Conservation (phyloP, 306 rosid genomes). For the Ammopiptanthus mongolicus region DNA sequence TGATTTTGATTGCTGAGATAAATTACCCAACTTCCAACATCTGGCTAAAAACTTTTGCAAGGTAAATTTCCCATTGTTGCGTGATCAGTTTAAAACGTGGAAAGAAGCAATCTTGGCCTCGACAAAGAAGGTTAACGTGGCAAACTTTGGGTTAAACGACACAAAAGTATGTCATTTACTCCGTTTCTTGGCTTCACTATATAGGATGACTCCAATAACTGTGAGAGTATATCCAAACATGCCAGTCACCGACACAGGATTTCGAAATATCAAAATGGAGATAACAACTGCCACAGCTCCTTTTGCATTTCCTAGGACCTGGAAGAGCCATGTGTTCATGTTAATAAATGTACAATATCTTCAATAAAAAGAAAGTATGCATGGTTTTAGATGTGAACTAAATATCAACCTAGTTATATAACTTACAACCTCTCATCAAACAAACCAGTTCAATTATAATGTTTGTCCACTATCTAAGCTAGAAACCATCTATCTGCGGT, state of each 20-base stretch:
- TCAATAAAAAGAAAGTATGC: not conserved
- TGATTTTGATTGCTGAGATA: too few species aligned
- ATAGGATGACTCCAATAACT: conserved; percentile 52
- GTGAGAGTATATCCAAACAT: conserved; percentile 62
- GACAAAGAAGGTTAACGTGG: not conserved
- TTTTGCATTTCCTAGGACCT: conserved; percentile 70
- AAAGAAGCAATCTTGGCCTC: not conserved
- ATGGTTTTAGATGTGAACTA: not conserved
- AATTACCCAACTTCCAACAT: not conserved
- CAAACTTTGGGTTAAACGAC: not conserved
- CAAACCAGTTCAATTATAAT: not conserved
- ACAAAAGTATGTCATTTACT: conserved; percentile 11
- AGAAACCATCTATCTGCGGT: not conserved
- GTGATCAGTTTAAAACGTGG: not conserved
- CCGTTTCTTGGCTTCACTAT: conserved; percentile 59
- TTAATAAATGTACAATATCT: not conserved
- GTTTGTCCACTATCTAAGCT: not conserved
- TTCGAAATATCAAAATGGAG: conserved; percentile 54
- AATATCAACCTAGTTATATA: too few species aligned
- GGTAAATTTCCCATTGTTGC: not conserved
- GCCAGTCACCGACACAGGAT: conserved; percentile 57
- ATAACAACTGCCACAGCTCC: conserved; percentile 68
- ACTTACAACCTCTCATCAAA: not conserved
- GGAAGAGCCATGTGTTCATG: not conserved
- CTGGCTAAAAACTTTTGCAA: not conserved